A percentile compares a stretch with the other conserved stretches of the same genome.
Conservation (phyloP, 2,329 filamentous ascomycete genomes). For the Coniochaeta hoffmannii region DNA sequence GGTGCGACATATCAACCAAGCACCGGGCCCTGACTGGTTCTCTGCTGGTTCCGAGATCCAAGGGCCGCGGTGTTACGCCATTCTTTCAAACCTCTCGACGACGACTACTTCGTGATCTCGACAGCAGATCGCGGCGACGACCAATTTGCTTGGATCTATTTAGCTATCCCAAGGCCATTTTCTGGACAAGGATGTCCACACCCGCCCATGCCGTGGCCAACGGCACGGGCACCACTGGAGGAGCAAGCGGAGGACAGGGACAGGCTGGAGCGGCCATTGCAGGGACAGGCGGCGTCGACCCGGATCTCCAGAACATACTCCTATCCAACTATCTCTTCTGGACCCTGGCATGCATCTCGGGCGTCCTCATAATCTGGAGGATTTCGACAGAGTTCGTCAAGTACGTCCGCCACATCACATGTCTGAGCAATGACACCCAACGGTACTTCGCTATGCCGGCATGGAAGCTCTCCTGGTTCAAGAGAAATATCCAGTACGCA, state of each 20-base stretch:
- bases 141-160: not conserved
- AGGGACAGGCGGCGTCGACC: constrained; percentile 22
- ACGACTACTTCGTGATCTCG: not conserved
- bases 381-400: constrained; percentile 50
- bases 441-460: constrained; percentile 64
- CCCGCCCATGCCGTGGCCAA: not conserved
- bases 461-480: constrained; percentile 48
- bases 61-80: not conserved
- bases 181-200: not conserved
- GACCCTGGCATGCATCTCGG: constrained; percentile 57
- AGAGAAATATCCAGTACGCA: constrained; percentile 61
- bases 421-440: constrained; percentile 72
- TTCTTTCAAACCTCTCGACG: not conserved
- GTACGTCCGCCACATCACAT: constrained; percentile 67
- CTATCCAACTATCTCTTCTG: constrained; percentile 55
- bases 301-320: constrained; percentile 39
- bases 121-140: not conserved
- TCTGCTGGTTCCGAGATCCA: not conserved
- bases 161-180: not conserved
- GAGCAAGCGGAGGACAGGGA: constrained; percentile 4
- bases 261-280: constrained; percentile 7
- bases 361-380: constrained; percentile 60
- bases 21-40: not conserved
- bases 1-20: not conserved
- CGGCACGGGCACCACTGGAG: constrained; percentile 2